Base-by-base conservation (phyloP, 2,329 filamentous ascomycete genomes). In the Penicillium palitans region DNA sequence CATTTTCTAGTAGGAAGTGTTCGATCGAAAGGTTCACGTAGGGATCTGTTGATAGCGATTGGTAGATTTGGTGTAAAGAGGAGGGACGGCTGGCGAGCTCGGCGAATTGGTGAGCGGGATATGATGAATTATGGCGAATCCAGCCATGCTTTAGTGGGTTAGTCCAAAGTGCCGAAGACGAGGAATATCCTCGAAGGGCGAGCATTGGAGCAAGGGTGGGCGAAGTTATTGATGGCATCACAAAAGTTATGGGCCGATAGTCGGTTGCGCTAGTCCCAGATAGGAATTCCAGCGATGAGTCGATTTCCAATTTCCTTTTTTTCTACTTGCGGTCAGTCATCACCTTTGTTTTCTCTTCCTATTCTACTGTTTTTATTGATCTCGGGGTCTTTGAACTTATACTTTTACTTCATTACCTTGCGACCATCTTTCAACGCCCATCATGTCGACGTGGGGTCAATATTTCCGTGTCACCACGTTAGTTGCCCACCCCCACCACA, bases 21-120 rank as follows among this genome's bases (percentile, higher is more conserved):
- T 99, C 95, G 68, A 97, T 88, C 33, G 93, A 92, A 58, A 99
- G 90, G 76, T 99, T 99, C 67, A 96, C 79, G 73, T 89, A 93
- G 5, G 95, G 92, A 70, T 96, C 85, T 51, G 77, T 79, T 55
- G 86, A 89, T 60, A 78, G 78, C 12, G 90, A 93, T 60, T 86
- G 80, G 77, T 91, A 92, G 66, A 93, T 82, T 64, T 93, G 89
- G 59, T 76, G 72, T 39, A 65, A 62, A 33, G 74, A 72, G n/a
- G 72, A 66, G 25, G 68, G 63, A 21, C 72, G 71, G 47, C 68
- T 69, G 52, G 68, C 71, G 49, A 76, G 66, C 57, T 72, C 70
- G 39, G 73, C 65, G 60, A 76, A 75, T 41, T 62, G 66, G 39
- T 69, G 60, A 48, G 68, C 59, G 35, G 68, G 47, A 46, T 69